phyloP scores from a whole-genome alignment of 768 basidiomycete genomes.

The Suillus tomentosus region DNA sequence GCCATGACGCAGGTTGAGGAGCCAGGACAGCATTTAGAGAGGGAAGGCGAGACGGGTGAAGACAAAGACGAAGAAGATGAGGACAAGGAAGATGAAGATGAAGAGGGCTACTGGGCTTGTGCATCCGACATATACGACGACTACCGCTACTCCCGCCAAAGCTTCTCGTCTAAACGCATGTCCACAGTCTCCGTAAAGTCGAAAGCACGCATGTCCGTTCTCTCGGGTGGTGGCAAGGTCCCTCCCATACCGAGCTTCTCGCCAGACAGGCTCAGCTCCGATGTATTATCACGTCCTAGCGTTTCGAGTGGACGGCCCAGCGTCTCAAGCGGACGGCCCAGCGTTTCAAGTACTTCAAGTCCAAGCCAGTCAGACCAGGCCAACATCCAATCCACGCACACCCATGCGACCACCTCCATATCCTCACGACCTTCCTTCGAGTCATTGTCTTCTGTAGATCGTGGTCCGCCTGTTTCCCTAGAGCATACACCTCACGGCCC shows the following conservation, averaged over 20 bases:
- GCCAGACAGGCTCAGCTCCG: conserved; percentile 17
- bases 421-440: conserved; percentile 28
- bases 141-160: conserved; percentile 71
- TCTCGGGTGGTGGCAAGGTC: conserved; percentile 20
- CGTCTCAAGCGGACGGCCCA: conserved; percentile 14
- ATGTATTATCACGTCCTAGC: conserved; percentile 3
- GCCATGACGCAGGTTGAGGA: not conserved
- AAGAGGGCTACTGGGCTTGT: conserved; percentile 60
- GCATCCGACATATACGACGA: conserved; percentile 78
- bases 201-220: conserved; percentile 20
- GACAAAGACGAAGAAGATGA: conserved; percentile 25
- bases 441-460: conserved; percentile 19
- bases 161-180: conserved; percentile 41
- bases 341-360: conserved; percentile 5
- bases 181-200: conserved; percentile 30
- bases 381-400: conserved; percentile 1
- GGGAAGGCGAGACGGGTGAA: conserved; percentile 10
- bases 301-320: conserved; percentile 12
- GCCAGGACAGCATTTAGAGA: not conserved
- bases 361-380: not conserved
- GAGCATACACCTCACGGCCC: not conserved
- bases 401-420: conserved; percentile 6
- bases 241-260: conserved; percentile 29
- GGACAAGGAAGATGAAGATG: conserved; percentile 32
- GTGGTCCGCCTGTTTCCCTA: not conserved